Evolutionary conservation across 495 filamentous ascomycete genomes (phyloP), one percentile per base, ranked within the genome.

Genomic region (Penicillium malachiteum): DNA sequence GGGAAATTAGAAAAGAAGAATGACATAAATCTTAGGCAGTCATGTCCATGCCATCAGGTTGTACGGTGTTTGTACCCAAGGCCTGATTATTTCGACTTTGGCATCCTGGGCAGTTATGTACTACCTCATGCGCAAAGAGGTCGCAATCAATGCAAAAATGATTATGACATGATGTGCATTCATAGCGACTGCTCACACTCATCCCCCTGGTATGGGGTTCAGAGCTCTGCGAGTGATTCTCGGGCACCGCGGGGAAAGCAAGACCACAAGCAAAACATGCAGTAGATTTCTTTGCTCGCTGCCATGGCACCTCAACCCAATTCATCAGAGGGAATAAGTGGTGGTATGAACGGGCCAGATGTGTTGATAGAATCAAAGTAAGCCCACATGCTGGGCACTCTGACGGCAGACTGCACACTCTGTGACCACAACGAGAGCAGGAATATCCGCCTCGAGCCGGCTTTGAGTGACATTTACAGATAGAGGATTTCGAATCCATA

Each of bases 81-180:
- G 11, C 10, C 48, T 14, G 33, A 16, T 54, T 38, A 21, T 52
- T 70, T 50, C 60, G 78, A 70, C 88, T 90, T 74, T 96, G 89
- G 68, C 94, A 98, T 0, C 92, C 92, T 12, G 94, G 92, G 62
- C 94, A 98, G 67, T 97, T 97, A 69, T 98, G 92, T 40, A 96
- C 80, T 4, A 91, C 84, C 71, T 96, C 90, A 72, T 98, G 94
- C 18, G 88, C 87, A 73, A 90, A 97, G 5, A 97, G 81, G 71
- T 97, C 95, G 66, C 95, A 98, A 68, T 97, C 95, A 60, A 97
- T 92, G 78, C 94, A 98, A 64, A 97, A 98, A 69, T 96, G 91
- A 47, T 89, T 87, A 6, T 78, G 69, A 68, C 94, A 98, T 34
- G 82, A 86, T 56, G 85, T 83, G 70, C 94, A 98, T 55, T 87